Percentiles rank a stretch among this genome's conserved stretches.
Evolutionary conservation across 192 early-diverging fungal species (phyloP).

Genomic region (Phlyctochytrium bullatum): DNA sequence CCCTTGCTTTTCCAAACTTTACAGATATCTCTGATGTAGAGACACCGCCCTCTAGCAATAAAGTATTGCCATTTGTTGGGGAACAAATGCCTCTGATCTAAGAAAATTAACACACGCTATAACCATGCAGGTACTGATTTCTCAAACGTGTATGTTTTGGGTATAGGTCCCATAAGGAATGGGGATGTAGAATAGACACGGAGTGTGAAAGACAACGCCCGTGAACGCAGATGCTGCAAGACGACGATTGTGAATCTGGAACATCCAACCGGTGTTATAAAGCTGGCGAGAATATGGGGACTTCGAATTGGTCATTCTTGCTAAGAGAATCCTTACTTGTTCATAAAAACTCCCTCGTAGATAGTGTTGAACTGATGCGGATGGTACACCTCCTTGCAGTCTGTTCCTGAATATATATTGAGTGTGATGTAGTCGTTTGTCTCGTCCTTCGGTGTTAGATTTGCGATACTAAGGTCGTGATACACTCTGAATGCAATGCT

Average conservation of each 20-base stretch:
- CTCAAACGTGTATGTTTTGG: slow-evolving; percentile 54
- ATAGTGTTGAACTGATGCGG: slow-evolving; percentile 54
- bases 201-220: slow-evolving; percentile 73
- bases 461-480: too few relatives aligned
- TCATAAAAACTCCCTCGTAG: slow-evolving; percentile 78
- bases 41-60: too few relatives aligned
- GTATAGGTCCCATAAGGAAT: slow-evolving; percentile 62
- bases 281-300: slow-evolving; percentile 33
- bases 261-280: slow-evolving; percentile 57
- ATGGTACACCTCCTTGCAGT: slow-evolving; percentile 65
- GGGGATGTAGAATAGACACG: slow-evolving; percentile 65
- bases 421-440: slow-evolving; percentile 86
- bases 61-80: too few relatives aligned
- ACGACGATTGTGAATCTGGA: slow-evolving; percentile 73
- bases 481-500: slow-evolving; percentile 57
- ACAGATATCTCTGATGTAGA: too few relatives aligned
- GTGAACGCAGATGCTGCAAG: slow-evolving; percentile 71
- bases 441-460: slow-evolving; percentile 53
- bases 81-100: too few relatives aligned
- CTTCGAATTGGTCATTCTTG: slow-evolving; percentile 3
- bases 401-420: slow-evolving; percentile 73
- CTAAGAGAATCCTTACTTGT: slow-evolving; percentile 58
- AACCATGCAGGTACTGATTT: too few relatives aligned
- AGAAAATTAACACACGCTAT: too few relatives aligned
- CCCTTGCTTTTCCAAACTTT: too few relatives aligned